phyloP scores from a whole-genome alignment of 768 basidiomycete species.

The Panaeolus cyanescens region DNA sequence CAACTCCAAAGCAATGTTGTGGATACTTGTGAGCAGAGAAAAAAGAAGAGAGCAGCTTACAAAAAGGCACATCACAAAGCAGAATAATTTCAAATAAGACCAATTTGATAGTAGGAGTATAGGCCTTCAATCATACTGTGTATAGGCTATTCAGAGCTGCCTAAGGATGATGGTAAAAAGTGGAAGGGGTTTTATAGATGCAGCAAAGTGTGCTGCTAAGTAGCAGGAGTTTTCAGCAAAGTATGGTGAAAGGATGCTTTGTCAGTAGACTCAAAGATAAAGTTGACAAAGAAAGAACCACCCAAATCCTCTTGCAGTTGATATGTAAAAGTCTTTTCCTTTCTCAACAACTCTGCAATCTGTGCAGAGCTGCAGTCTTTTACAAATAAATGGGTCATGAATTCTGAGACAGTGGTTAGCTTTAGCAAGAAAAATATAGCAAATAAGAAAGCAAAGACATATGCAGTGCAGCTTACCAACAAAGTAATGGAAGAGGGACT shows the following conservation, averaged over 20 bases:
- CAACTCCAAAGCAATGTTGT: no score
- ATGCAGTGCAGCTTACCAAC: slow-evolving; percentile 25
- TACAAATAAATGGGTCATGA: slow-evolving; percentile 37
- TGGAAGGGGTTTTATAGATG: slow-evolving; percentile 12
- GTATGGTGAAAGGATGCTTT: slow-evolving; percentile 26
- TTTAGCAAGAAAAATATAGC: slow-evolving; percentile 24
- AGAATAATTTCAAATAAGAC: slow-evolving; percentile 25
- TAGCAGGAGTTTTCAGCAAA: slow-evolving; percentile 28
- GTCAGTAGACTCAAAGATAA: slow-evolving; percentile 25
- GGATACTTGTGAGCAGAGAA: no score
- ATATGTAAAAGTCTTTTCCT: slow-evolving; percentile 27
- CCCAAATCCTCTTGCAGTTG: slow-evolving; percentile 21
- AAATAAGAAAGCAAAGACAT: slow-evolving; percentile 26
- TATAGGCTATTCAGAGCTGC: slow-evolving; percentile 25
- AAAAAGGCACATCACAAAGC: no score
- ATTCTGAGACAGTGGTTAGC: slow-evolving; percentile 30
- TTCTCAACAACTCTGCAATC: slow-evolving; percentile 28
- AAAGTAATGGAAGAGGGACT: slow-evolving; percentile 36
- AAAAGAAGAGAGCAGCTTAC: no score
- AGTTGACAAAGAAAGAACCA: slow-evolving; percentile 19
- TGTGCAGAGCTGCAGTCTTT: slow-evolving; percentile 27
- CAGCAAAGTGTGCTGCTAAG: slow-evolving; percentile 29
- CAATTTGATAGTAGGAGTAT: slow-evolving; percentile 23
- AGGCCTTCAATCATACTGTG: slow-evolving; percentile 27
- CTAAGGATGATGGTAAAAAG: slow-evolving; percentile 31